Evolutionary conservation across 176 grass and related monocot species (phyloP).

Genomic region (Raddia guianensis): DNA sequence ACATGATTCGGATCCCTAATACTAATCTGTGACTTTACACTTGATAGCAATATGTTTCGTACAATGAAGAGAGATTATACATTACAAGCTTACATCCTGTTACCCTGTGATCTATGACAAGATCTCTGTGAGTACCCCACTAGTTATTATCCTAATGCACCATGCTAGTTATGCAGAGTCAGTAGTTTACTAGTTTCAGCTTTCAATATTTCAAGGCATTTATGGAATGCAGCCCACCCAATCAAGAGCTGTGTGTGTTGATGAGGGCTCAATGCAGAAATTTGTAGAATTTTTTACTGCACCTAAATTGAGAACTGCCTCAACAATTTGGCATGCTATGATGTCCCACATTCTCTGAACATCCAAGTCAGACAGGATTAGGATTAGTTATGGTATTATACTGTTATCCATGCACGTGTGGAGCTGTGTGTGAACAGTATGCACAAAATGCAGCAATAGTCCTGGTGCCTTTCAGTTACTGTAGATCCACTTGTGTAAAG

Average conservation of each 20-base stretch:
- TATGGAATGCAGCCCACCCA: conserved; percentile 8
- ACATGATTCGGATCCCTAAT: not conserved
- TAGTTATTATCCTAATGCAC: not conserved
- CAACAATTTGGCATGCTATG: not conserved
- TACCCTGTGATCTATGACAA: not conserved
- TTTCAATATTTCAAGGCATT: conserved; percentile 11
- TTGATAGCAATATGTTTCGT: conserved; percentile 6
- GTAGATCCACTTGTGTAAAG: too few relatives aligned
- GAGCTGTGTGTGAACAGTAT: too few relatives aligned
- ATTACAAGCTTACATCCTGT: not conserved
- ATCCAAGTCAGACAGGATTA: not conserved
- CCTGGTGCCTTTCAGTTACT: too few relatives aligned
- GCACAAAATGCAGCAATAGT: too few relatives aligned
- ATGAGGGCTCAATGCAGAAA: conserved; percentile 8
- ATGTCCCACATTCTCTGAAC: not conserved
- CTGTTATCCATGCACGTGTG: too few relatives aligned
- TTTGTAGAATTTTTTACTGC: not conserved
- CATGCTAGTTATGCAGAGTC: not conserved
- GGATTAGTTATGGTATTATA: too few relatives aligned
- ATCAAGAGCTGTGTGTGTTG: conserved; percentile 2
- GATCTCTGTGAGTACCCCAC: not conserved
- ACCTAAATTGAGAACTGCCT: not conserved
- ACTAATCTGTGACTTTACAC: conserved; percentile 4
- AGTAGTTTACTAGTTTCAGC: not conserved
- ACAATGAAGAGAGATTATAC: not conserved